phyloP scores from a whole-genome alignment of 2,329 filamentous ascomycete genomes.

The Colletotrichum coccodes region DNA sequence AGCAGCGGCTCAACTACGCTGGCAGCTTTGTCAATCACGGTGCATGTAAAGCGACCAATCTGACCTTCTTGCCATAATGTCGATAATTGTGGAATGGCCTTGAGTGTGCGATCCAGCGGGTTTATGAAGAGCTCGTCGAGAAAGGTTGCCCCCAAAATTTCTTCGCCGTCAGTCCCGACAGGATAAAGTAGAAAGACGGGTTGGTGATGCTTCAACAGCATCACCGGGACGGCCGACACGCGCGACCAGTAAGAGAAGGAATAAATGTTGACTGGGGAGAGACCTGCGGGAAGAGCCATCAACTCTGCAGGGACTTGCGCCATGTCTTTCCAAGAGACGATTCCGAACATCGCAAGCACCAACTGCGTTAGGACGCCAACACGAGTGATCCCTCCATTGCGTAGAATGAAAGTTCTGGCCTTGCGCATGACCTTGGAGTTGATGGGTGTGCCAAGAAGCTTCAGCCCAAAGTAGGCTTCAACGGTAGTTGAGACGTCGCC shows the following conservation, averaged over 20 bases:
- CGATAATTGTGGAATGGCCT: not conserved
- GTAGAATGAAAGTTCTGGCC: not conserved
- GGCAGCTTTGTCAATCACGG: slow-evolving; percentile 11
- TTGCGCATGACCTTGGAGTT: slow-evolving; percentile 11
- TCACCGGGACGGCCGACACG: slow-evolving; percentile 4
- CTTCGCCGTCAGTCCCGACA: not conserved
- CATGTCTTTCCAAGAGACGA: slow-evolving; percentile 16
- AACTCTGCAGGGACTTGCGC: slow-evolving; percentile 16
- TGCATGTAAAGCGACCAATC: not conserved
- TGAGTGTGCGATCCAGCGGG: not conserved
- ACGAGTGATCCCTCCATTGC: not conserved
- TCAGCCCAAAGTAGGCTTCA: slow-evolving; percentile 19
- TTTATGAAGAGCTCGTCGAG: slow-evolving; percentile 1
- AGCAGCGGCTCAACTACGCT: slow-evolving; percentile 5
- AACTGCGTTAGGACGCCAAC: slow-evolving; percentile 10
- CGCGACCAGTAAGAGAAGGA: slow-evolving; percentile 22
- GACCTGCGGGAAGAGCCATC: slow-evolving; percentile 5
- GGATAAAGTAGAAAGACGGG: not conserved
- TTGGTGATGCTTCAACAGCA: slow-evolving; percentile 17
- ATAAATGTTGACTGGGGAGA: slow-evolving; percentile 15
- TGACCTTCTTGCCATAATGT: not conserved
- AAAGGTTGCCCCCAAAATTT: not conserved
- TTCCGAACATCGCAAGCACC: slow-evolving; percentile 4
- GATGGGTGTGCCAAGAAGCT: slow-evolving; percentile 1
- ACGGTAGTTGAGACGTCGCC: slow-evolving; percentile 13